These are phyloP conservation scores for Fennellomyces sp. DNA, from an alignment of 371 early-diverging fungal species.

Conservation along the genomic window DNA sequence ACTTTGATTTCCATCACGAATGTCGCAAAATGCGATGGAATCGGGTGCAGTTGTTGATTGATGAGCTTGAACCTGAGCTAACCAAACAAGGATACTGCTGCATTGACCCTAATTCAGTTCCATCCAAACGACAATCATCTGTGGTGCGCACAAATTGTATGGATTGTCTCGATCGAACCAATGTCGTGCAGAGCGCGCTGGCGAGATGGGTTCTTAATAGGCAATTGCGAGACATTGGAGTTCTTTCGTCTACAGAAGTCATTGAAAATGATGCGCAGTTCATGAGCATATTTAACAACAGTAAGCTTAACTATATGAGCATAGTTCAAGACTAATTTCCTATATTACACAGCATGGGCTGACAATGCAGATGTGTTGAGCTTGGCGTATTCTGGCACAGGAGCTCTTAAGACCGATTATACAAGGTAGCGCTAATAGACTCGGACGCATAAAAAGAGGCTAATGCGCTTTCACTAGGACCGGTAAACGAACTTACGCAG, in stretches of 20 bases:
- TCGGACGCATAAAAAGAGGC: no score
- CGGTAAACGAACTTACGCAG: constrained; percentile 82
- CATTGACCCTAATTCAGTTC: neutral
- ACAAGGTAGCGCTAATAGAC: no score
- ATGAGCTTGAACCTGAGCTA: constrained; percentile 66
- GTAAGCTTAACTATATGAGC: constrained; percentile 17
- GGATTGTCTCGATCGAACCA: constrained; percentile 99
- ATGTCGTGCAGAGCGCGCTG: constrained; percentile 94
- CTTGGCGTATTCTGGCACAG: constrained; percentile 96
- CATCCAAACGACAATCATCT: constrained; percentile 63
- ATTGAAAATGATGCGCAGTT: constrained; percentile 56
- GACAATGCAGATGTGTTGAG: constrained; percentile 98
- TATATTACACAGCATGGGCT: constrained; percentile 82
- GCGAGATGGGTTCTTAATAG: constrained; percentile 68
- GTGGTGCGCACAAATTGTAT: constrained; percentile 98
- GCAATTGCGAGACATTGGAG: constrained; percentile 67
- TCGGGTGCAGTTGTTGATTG: constrained; percentile 74
- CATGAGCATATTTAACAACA: constrained; percentile 35
- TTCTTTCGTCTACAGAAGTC: constrained; percentile 60
- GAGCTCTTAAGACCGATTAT: constrained; percentile 96
- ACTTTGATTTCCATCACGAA: constrained; percentile 97
- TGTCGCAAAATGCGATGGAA: constrained; percentile 91
- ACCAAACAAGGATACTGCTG: constrained; percentile 62
- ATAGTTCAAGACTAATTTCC: neutral
- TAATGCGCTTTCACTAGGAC: constrained; percentile 44